phyloP scores from a whole-genome alignment of 805 yeast genomes.

The Jamesozyma piceae region DNA sequence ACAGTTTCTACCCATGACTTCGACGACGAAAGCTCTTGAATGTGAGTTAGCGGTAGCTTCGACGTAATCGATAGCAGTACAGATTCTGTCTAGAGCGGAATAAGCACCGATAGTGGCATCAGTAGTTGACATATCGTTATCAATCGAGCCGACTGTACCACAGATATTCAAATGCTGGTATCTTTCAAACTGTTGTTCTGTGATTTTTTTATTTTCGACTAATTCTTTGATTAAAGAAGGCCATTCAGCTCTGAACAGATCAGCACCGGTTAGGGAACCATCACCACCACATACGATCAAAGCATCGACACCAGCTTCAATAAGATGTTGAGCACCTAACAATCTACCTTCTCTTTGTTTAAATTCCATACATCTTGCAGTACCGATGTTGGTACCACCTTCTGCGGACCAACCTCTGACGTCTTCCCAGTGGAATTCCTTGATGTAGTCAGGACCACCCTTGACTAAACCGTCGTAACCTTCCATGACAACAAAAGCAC shows the following conservation, averaged over 20 bases:
- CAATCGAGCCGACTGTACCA: slow-evolving; percentile 77
- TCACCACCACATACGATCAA: slow-evolving; percentile 78
- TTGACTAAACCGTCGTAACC: slow-evolving; percentile 66
- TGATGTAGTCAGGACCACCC: slow-evolving; percentile 47
- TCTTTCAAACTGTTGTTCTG: slow-evolving; percentile 37
- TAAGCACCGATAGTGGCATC: slow-evolving; percentile 77
- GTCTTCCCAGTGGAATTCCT: slow-evolving; percentile 61
- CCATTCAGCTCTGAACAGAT: slow-evolving; percentile 68
- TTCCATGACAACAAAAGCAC: slow-evolving; percentile 59
- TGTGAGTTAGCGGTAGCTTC: slow-evolving; percentile 81
- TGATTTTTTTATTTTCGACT: slow-evolving; percentile 37
- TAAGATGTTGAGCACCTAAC: slow-evolving; percentile 53
- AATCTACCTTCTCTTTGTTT: slow-evolving; percentile 59
- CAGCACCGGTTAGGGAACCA: slow-evolving; percentile 78
- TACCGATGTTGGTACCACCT: slow-evolving; percentile 75
- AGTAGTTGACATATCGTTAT: slow-evolving; percentile 77
- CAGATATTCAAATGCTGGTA: slow-evolving; percentile 55
- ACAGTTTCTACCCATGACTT: slow-evolving; percentile 86
- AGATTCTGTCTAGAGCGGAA: slow-evolving; percentile 67
- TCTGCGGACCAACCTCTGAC: slow-evolving; percentile 60
- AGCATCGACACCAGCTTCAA: slow-evolving; percentile 66
- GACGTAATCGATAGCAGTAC: slow-evolving; percentile 64
- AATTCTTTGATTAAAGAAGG: slow-evolving; percentile 58
- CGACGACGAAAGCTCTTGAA: slow-evolving; percentile 74
- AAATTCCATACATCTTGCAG: slow-evolving; percentile 65